Percentiles rank a stretch among this genome's conserved stretches.
Conservation (phyloP, 495 filamentous ascomycete genomes). For the Penicillium argentinense region DNA sequence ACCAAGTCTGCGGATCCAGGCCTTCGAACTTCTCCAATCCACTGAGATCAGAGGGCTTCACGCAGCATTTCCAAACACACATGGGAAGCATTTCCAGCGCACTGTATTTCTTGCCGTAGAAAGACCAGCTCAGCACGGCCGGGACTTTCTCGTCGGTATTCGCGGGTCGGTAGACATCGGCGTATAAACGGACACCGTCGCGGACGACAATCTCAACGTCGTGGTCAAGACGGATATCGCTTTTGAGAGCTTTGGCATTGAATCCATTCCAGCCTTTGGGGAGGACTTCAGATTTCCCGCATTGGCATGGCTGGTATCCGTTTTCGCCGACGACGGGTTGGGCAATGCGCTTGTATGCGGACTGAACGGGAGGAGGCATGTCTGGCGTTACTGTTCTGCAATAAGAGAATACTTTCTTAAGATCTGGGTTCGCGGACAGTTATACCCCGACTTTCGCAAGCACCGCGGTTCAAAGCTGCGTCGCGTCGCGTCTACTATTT, state of each 20-base stretch:
- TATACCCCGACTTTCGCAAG: no score
- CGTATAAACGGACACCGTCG: constrained; percentile 32
- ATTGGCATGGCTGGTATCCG: constrained; percentile 29
- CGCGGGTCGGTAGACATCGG: constrained; percentile 37
- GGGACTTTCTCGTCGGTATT: constrained; percentile 30
- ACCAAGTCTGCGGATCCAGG: constrained; percentile 43
- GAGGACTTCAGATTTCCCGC: constrained; percentile 29
- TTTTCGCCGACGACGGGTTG: constrained; percentile 28
- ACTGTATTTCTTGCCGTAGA: constrained; percentile 40
- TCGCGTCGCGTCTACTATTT: no score
- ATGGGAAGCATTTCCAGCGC: constrained; percentile 26
- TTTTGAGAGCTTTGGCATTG: constrained; percentile 23
- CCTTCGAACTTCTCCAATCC: constrained; percentile 47
- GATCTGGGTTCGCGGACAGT: no score
- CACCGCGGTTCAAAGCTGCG: no score
- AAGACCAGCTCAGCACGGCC: constrained; percentile 36
- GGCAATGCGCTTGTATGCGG: constrained; percentile 30
- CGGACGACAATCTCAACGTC: constrained; percentile 32
- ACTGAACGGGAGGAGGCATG: constrained; percentile 33
- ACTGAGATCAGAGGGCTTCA: constrained; percentile 15
- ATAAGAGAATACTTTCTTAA: no score
- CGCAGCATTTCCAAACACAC: constrained; percentile 24
- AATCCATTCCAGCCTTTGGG: constrained; percentile 29
- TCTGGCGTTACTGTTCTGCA: no score
- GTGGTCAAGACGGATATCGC: constrained; percentile 26